These are phyloP conservation scores for Pseudogymnoascus sp. DNA, from an alignment of 2,329 filamentous ascomycete species.

Conservation along the genomic window DNA sequence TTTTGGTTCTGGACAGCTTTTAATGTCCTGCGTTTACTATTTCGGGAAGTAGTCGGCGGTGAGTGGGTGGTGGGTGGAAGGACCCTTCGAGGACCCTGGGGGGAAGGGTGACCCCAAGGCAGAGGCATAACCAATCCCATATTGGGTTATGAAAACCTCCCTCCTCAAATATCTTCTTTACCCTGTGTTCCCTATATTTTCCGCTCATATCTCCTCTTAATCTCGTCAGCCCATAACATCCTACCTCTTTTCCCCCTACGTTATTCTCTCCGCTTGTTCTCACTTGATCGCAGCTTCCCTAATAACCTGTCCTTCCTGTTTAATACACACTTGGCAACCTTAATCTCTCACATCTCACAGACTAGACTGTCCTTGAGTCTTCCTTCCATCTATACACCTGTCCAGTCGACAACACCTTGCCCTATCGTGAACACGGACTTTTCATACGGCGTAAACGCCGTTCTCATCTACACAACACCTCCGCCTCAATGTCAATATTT, in stretches of 20 bases:
- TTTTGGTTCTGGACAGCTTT: not conserved
- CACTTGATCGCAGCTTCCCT: not conserved
- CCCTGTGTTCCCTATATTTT: not conserved
- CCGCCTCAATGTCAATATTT: constrained; percentile 4
- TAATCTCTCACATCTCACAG: not conserved
- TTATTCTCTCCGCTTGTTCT: not conserved
- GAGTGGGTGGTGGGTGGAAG: not conserved
- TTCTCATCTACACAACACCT: not conserved
- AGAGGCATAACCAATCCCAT: not conserved
- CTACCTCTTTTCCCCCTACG: not conserved
- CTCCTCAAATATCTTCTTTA: not conserved
- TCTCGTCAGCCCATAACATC: not conserved
- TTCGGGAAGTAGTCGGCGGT: not conserved
- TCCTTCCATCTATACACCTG: not conserved
- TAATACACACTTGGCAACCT: not conserved
- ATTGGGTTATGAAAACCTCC: not conserved
- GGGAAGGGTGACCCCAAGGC: not conserved
- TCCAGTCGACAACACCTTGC: not conserved
- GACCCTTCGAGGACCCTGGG: not conserved
- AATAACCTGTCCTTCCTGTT: not conserved
- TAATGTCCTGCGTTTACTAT: not conserved
- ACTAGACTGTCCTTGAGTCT: not conserved
- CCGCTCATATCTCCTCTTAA: not conserved
- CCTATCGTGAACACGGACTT: not conserved
- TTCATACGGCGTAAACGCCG: not conserved